These are phyloP conservation scores for Hortiboletus flavorubellus DNA, from an alignment of 768 basidiomycete species.

Conservation along the genomic window DNA sequence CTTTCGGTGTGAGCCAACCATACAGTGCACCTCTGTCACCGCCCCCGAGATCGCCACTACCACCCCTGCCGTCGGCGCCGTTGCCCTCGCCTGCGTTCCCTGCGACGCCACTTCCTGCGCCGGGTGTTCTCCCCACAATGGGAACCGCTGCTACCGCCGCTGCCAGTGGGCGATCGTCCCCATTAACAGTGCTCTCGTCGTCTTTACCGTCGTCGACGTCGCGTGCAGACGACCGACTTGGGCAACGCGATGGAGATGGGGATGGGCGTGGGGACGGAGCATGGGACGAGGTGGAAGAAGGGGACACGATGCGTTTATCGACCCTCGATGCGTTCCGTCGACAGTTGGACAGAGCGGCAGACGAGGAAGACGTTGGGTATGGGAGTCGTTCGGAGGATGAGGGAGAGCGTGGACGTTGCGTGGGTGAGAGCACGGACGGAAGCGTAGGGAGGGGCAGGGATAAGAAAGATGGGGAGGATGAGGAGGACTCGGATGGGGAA, in stretches of 20 bases:
- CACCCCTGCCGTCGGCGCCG: slow-evolving; percentile 16
- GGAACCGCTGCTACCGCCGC: slow-evolving; percentile 10
- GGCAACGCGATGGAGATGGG: not conserved
- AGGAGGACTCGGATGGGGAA: slow-evolving; percentile 50
- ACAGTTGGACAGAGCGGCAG: slow-evolving; percentile 10
- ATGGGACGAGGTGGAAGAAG: slow-evolving; percentile 15
- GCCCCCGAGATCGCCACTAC: slow-evolving; percentile 22
- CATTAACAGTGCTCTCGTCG: slow-evolving; percentile 9
- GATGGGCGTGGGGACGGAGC: not conserved
- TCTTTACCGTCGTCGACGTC: slow-evolving; percentile 11
- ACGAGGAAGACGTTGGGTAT: slow-evolving; percentile 3
- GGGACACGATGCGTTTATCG: slow-evolving; percentile 21
- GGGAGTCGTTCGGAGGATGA: slow-evolving; percentile 9
- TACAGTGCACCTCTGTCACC: slow-evolving; percentile 18
- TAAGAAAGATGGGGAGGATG: not conserved
- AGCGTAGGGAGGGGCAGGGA: not conserved
- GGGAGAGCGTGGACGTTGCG: not conserved
- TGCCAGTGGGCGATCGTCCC: slow-evolving; percentile 18
- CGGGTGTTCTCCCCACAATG: not conserved
- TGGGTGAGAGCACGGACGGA: slow-evolving; percentile 4
- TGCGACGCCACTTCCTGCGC: not conserved
- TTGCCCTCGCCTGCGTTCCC: slow-evolving; percentile 16
- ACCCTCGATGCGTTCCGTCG: slow-evolving; percentile 26
- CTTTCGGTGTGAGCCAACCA: not conserved
- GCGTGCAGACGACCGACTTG: not conserved